Evolutionary conservation across 208 protist species (phyloP), one percentile per base, ranked within the genome.

Genomic region (Crithidia expoeki): DNA sequence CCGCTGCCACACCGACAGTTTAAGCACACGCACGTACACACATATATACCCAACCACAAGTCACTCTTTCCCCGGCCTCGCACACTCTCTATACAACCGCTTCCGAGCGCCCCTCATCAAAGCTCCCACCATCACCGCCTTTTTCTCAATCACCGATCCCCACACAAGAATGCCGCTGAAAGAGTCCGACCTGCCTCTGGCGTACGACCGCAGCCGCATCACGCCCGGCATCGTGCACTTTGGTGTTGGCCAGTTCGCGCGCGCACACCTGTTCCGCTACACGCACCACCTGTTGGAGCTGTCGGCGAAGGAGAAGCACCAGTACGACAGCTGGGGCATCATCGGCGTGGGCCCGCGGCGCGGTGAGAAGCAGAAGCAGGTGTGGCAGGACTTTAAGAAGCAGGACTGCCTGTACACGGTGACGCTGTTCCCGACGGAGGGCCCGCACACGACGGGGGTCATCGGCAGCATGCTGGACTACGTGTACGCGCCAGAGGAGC

Each of bases 391-490:
- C 51, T 80, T 80, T 47, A 67, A 78, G 46, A 80, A 57, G 50
- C 81, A 86, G 34, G 53, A 81, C 30, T 81, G 60, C 65, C 36
- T 86, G 27, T 83, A 86, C 65, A 73, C 77, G 25, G 65, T 86
- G 23, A 74, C 68, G 10, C 78, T 83, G n/a, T 79, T 50, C 53
- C 62, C 68, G 1, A 76, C 61, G 5, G 69, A 63, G n/a, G 68
- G 66, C 21, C 19, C 40, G 10, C 66, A 66, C 44, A 62, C 52
- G 32, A 62, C 65, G 32, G 68, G 69, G 42, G 36, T 73, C 28
- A 42, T 79, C 1, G 72, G 72, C 38, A 76, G 64, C 63, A 76
- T 79, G 72, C 53, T 79, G 44, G 72, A 76, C 51, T 79, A 71
- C 59, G 25, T 83, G 32, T 79, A 74, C 60, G 72, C 73, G 23